Base-by-base conservation (phyloP, 2,329 filamentous ascomycete genomes). In the Orbilia ellipsospora region DNA sequence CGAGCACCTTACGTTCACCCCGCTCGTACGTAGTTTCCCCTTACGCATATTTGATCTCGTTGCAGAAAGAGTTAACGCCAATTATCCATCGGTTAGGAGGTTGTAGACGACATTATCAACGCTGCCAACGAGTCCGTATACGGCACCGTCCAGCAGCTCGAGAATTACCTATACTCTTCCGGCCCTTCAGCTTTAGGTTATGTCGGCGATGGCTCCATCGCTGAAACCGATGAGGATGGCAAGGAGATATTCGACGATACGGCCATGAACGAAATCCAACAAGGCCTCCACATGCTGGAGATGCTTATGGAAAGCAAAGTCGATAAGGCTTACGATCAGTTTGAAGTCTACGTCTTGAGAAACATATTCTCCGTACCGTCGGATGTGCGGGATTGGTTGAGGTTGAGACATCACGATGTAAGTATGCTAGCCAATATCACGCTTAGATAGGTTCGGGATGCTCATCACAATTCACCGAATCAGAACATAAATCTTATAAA, bases 91-190 rank as follows among this genome's bases (percentile, higher is more conserved):
- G 28, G 16, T 26, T 80, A 97, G 94, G 92, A 92, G 76, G 88
- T 99, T 50, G 91, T 99, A 81, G 95, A 99, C 88, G 94, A 98
- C 84, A 94, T 98, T 80, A 97, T 98, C 85, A 97, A 98, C 85
- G 92, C 91, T 66, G 89, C 97, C 82, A 99, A 98, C 85, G 92
- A 94, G 80, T 88, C 97, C 80, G 91, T 95, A 80, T 95, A 96
- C 83, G 91, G 91, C 82, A 94, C 93, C 64, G 90, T 97, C 80
- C 92, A 92, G 80, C 92, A 91, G 75, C 89, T 98, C 78, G 95
- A 98, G 83, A 88, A 89, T 66, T 92, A 92, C 0, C 89, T 99
- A 18, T 85, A 92, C 57, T 87, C 87, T 60, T 90, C 91, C 1
- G 88, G 91, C 0, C 91, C 94, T 0, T 86, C 90, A 26, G 86